Evolutionary conservation across 805 yeast species (phyloP).

Genomic region (Pichia occidentalis): DNA sequence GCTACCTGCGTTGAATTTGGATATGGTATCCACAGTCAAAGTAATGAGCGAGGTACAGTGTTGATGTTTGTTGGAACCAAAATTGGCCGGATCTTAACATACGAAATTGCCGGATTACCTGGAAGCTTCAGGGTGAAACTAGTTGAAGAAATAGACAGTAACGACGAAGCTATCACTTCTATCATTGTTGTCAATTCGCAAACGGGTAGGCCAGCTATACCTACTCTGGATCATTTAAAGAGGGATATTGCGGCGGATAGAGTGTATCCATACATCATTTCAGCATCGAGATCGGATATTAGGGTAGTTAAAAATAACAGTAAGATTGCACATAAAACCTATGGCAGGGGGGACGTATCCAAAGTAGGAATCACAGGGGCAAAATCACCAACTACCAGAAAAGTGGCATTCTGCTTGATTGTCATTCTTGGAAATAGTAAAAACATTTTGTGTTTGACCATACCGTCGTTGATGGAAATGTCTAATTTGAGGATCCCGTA

Average conservation of each 20-base stretch:
- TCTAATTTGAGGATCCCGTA: slow-evolving; percentile 41
- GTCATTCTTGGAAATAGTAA: slow-evolving; percentile 25
- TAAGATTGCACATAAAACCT: slow-evolving; percentile 57
- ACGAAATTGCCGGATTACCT: slow-evolving; percentile 55
- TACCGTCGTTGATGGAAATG: slow-evolving; percentile 62
- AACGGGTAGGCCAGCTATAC: slow-evolving; percentile 60
- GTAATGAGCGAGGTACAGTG: slow-evolving; percentile 40
- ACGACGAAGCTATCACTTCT: slow-evolving; percentile 45
- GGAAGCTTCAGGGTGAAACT: slow-evolving; percentile 57
- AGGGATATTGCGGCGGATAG: slow-evolving; percentile 35
- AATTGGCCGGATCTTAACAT: slow-evolving; percentile 61
- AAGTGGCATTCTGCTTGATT: slow-evolving; percentile 26
- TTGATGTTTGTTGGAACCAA: slow-evolving; percentile 71
- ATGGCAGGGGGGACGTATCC: slow-evolving; percentile 43
- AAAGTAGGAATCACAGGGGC: slow-evolving; percentile 47
- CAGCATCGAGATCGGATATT: slow-evolving; percentile 52
- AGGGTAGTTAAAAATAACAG: slow-evolving; percentile 56
- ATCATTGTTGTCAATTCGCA: slow-evolving; percentile 53
- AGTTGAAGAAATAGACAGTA: slow-evolving; percentile 41
- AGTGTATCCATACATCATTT: slow-evolving; percentile 56
- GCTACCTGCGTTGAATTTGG: slow-evolving; percentile 68
- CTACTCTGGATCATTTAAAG: slow-evolving; percentile 48
- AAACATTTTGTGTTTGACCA: slow-evolving; percentile 32
- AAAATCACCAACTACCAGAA: slow-evolving; percentile 15
- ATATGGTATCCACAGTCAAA: slow-evolving; percentile 43